phyloP scores from a whole-genome alignment of 352 stramenopile species.

The Pythium monospermum region DNA sequence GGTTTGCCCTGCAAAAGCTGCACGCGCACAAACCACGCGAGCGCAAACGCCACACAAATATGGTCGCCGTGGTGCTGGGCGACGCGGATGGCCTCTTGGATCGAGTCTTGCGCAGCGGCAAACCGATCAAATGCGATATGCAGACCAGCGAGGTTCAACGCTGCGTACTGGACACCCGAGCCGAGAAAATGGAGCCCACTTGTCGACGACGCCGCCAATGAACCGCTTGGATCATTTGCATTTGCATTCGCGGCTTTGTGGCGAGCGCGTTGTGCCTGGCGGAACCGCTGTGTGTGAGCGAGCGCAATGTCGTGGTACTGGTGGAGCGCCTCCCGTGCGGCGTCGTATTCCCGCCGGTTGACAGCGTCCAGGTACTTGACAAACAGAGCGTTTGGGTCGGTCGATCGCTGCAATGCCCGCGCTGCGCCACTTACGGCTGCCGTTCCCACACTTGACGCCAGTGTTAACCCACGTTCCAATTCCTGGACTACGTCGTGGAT shows the following conservation, averaged over 20 bases:
- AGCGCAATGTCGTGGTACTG: slow-evolving; percentile 92
- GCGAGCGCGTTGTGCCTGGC: not conserved
- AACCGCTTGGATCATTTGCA: not conserved
- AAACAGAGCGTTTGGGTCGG: slow-evolving; percentile 66
- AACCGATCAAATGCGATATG: slow-evolving; percentile 85
- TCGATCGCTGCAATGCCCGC: slow-evolving; percentile 18
- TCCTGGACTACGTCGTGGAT: slow-evolving; percentile 40
- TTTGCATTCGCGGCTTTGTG: slow-evolving; percentile 3
- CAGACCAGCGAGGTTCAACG: slow-evolving; percentile 84
- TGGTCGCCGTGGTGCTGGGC: slow-evolving; percentile 91
- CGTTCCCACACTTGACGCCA: not conserved
- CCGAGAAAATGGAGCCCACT: slow-evolving; percentile 48
- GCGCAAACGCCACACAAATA: slow-evolving; percentile 89
- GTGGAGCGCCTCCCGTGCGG: slow-evolving; percentile 88
- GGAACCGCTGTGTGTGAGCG: slow-evolving; percentile 7
- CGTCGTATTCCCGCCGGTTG: slow-evolving; percentile 73
- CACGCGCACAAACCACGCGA: slow-evolving; percentile 84
- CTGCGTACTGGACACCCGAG: slow-evolving; percentile 85
- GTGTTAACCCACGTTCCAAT: slow-evolving; percentile 24
- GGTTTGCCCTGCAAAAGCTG: slow-evolving; percentile 54
- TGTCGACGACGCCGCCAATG: slow-evolving; percentile 2
- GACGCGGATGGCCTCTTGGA: slow-evolving; percentile 90
- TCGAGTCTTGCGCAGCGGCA: slow-evolving; percentile 69
- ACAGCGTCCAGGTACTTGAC: slow-evolving; percentile 85
- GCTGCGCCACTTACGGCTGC: not conserved